Evolutionary conservation across 257 asterid genomes (phyloP), one percentile per base, ranked within the genome.

Genomic region (Salvia miltiorrhiza): DNA sequence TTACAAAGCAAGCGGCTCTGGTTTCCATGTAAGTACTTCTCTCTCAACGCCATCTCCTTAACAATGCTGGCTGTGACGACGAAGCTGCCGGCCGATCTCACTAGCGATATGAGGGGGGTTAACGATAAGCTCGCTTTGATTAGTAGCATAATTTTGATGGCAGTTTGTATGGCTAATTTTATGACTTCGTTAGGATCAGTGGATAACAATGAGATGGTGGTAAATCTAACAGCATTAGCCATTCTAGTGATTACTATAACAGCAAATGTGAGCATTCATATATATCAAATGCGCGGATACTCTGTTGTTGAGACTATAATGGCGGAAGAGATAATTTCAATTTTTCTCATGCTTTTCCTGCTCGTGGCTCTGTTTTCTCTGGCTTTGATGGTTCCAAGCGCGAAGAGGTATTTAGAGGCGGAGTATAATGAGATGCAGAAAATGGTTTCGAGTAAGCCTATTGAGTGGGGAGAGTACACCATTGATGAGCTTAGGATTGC

Each of bases 21-120:
- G 85, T 71, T 81, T n/a, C 85, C 85, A 0, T 70, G 74, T 10
- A 71, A 67, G 57, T 62, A 60, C 12, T 71, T 81, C 74, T 61
- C 76, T 13, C 76, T 81, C 59, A 77, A 77, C 19, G 80, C 82
- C 9, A 20, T 37, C 67, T 71, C 71, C 1, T 20, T 77, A 20
- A 77, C 85, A 1, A 12, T 81, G 30, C 40, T 81, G 3, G 67
- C 80, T 1, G 81, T 81, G 21, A 60, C 76, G 1, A 57, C 73
- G 43, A 81, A 81, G 77, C 74, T 75, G 1, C 73, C 85, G 0
- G 19, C 66, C 1, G 83, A 81, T 55, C 80, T 81, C 26, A 72
- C 77, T 1, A 63, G 62, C 48, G 28, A 26, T 0, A 74, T 72
- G 81, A n/a, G 28, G 0, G 68, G 68, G 0, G 13, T 12, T 6